Conservation (phyloP, 106 monocot species). For the Dioscorea zingiberensis region DNA sequence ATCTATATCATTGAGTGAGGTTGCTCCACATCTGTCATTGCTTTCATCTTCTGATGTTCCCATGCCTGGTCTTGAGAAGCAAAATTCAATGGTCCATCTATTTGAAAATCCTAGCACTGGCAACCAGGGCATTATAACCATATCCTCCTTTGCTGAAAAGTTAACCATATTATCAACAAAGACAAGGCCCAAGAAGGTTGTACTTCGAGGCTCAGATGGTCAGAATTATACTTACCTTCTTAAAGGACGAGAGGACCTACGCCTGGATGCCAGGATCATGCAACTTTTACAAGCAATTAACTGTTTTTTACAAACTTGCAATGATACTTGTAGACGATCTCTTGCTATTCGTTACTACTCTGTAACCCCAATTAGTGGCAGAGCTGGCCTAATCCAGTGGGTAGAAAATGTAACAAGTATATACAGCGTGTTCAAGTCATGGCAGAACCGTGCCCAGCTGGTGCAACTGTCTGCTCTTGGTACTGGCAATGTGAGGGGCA, state of each 20-base stretch:
- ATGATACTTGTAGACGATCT: slow-evolving; percentile 33
- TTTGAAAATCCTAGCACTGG: slow-evolving; percentile 10
- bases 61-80: slow-evolving; percentile 95
- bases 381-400: slow-evolving; percentile 97
- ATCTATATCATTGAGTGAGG: slow-evolving; percentile 42
- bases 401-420: slow-evolving; percentile 90
- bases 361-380: slow-evolving; percentile 92
- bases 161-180: slow-evolving; percentile 81
- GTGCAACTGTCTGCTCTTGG: slow-evolving; percentile 49
- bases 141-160: slow-evolving; percentile 81
- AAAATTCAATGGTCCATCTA: slow-evolving; percentile 21
- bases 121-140: slow-evolving; percentile 54
- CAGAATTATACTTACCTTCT: slow-evolving; percentile 91
- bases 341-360: slow-evolving; percentile 83
- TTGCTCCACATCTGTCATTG: no score
- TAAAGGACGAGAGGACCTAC: slow-evolving; percentile 95
- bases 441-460: slow-evolving; percentile 72
- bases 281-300: slow-evolving; percentile 85
- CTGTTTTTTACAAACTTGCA: slow-evolving; percentile 47
- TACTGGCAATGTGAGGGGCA: slow-evolving; percentile 36
- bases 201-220: slow-evolving; percentile 82
- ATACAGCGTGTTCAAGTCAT: slow-evolving; percentile 90
- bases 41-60: slow-evolving; percentile 91
- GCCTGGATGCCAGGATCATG: slow-evolving; percentile 98
- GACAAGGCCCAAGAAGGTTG: slow-evolving; percentile 92